Evolutionary conservation across 1,284 basidiomycete species (phyloP).

Genomic region (Naganishia albida): DNA sequence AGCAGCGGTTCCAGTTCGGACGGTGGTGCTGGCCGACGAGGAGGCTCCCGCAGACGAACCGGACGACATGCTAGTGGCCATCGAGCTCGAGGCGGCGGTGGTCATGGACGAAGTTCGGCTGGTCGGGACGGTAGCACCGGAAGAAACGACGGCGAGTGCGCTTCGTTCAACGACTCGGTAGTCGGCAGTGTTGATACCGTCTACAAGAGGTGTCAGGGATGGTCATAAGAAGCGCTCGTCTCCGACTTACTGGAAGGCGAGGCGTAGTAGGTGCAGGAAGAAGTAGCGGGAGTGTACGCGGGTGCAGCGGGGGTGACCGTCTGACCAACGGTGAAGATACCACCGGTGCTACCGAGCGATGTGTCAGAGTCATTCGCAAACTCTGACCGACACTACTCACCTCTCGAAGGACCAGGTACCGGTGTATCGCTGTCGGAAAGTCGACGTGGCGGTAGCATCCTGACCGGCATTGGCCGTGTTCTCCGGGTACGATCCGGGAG

Average conservation of each 20-base stretch:
- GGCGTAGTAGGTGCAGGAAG: constrained; percentile 52
- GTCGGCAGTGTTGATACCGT: constrained; percentile 32
- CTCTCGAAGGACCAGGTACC: constrained; percentile 45
- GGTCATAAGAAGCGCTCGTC: neutral
- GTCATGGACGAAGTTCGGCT: constrained; percentile 25
- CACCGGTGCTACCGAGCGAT: constrained; percentile 7
- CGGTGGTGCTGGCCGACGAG: neutral
- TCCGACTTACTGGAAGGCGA: constrained; percentile 38
- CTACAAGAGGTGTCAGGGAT: neutral
- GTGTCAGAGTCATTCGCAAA: constrained; percentile 26
- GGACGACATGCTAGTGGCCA: constrained; percentile 19
- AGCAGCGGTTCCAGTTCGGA: constrained; percentile 1
- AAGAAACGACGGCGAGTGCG: constrained; percentile 21
- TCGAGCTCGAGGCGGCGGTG: constrained; percentile 32
- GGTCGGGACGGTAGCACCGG: constrained; percentile 9
- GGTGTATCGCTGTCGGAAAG: constrained; percentile 55
- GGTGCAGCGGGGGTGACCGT: constrained; percentile 50
- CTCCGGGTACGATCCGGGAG: constrained; percentile 48
- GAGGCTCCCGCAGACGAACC: constrained; percentile 17
- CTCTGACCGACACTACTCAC: neutral
- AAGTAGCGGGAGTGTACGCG: constrained; percentile 50
- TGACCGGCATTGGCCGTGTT: constrained; percentile 20
- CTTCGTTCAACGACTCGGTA: constrained; percentile 13
- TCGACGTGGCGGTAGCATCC: constrained; percentile 49
- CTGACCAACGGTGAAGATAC: constrained; percentile 45